These are phyloP conservation scores for Cladosporium sp. DNA, from an alignment of 2,329 filamentous ascomycete species.

Conservation along the genomic window DNA sequence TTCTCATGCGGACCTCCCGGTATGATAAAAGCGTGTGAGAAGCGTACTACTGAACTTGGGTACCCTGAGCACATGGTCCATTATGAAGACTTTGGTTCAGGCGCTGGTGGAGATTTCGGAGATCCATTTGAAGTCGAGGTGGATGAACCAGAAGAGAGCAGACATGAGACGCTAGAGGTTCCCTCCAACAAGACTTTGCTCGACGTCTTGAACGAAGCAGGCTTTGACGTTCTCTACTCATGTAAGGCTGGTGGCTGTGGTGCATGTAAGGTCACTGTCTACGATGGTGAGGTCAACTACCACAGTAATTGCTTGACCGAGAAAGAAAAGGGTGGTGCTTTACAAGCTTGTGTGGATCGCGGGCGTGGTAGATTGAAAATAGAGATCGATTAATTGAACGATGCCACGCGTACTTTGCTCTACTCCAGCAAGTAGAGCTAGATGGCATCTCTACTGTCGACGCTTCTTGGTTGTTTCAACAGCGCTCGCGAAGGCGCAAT, in stretches of 20 bases:
- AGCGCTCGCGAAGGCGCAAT: too few species aligned
- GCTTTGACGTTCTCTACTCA: slow-evolving; percentile 42
- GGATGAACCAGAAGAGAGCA: not conserved
- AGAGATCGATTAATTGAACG: too few species aligned
- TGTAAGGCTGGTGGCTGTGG: slow-evolving; percentile 45
- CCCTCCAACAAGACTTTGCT: slow-evolving; percentile 39
- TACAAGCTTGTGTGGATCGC: slow-evolving; percentile 38
- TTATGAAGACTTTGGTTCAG: slow-evolving; percentile 56
- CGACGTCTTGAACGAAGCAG: slow-evolving; percentile 37
- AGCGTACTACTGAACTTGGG: slow-evolving; percentile 38
- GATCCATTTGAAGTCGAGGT: not conserved
- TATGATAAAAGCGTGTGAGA: slow-evolving; percentile 51
- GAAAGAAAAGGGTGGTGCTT: slow-evolving; percentile 31
- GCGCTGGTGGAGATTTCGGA: slow-evolving; percentile 30
- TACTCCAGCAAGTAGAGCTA: too few species aligned
- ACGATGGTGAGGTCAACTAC: slow-evolving; percentile 37
- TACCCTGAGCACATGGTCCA: slow-evolving; percentile 53
- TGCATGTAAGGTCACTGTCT: slow-evolving; percentile 39
- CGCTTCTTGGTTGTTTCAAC: too few species aligned
- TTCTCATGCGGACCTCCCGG: slow-evolving; percentile 59
- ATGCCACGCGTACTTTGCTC: too few species aligned
- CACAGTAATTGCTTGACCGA: slow-evolving; percentile 36
- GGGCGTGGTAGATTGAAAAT: slow-evolving; percentile 14
- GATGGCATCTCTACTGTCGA: too few species aligned
- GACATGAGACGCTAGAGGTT: slow-evolving; percentile 41